Base-by-base conservation (phyloP, 306 rosid species). In the Gillenia trifoliata region DNA sequence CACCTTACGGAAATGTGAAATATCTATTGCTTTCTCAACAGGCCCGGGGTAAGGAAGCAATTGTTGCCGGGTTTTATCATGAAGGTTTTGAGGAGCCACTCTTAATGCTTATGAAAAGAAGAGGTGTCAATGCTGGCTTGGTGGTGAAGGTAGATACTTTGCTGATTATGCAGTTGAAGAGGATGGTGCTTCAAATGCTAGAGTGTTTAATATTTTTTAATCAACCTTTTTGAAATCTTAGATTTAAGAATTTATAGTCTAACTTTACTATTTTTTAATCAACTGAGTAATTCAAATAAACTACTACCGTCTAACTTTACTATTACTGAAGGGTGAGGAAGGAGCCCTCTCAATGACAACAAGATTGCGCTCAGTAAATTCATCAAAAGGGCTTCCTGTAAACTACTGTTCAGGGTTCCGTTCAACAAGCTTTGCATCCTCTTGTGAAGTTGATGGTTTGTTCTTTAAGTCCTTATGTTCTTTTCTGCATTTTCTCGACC, bases 311-410 rank as follows among this genome's bases (percentile, higher is more conserved):
- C 47, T 85, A 66, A 66, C 75, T 76, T 66, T 80, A 80, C 66
- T 71, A 64, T 66, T 77, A 68, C 59, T 80, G 65, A 66, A 91
- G 98, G 98, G 98, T 67, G 98, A 91, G 83, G 97, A 94, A 88
- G 97, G 98, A 45, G 98, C 96, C 55, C 92, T 94, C 75, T 94
- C 98, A 26, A 87, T 94, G 96, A 91, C 98, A 40, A 94, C 98
- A 2, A 87, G 93, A 82, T 85, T 85, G 83, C 89, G 97, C 73
- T 84, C 96, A 33, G 84, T 2, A 61, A 70, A 73, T 85, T 78
- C 83, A 50, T 83, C 90, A 3, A 90, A 75, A 83, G 97, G 95
- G 67, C 83, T 85, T 82, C 97, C 97, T 43, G 97, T 94, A 72
- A 94, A 94, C 86, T 90, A 91, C 72, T 91, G 98, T 82, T 88